A percentile compares a stretch with the other conserved stretches of the same genome.
phyloP scores from a whole-genome alignment of 495 filamentous ascomycete genomes.

The Penicillium turbatum region DNA sequence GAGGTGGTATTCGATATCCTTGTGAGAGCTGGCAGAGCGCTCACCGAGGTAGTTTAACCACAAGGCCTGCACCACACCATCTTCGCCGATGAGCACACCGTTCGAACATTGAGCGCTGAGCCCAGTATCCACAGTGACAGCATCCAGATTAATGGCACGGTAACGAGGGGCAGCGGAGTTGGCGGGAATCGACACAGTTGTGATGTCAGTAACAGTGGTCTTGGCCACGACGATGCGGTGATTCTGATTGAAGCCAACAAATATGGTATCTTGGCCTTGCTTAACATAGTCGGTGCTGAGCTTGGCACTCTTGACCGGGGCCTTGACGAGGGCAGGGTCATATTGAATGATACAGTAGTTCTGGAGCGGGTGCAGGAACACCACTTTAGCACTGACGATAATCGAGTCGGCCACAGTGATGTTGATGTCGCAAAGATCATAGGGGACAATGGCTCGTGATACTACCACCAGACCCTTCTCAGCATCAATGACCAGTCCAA shows the following conservation, averaged over 20 bases:
- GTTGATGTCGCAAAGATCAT: slow-evolving; percentile 92
- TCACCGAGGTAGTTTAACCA: slow-evolving; percentile 98
- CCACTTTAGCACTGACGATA: slow-evolving; percentile 85
- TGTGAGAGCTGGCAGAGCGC: slow-evolving; percentile 66
- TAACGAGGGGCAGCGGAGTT: slow-evolving; percentile 90
- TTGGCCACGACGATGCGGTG: slow-evolving; percentile 88
- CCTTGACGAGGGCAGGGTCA: slow-evolving; percentile 85
- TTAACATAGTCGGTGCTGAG: slow-evolving; percentile 78
- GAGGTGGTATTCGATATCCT: slow-evolving; percentile 96
- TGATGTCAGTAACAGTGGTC: slow-evolving; percentile 94
- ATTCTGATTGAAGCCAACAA: slow-evolving; percentile 96
- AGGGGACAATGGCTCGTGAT: slow-evolving; percentile 88
- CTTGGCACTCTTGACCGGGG: slow-evolving; percentile 83
- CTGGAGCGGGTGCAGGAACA: slow-evolving; percentile 97
- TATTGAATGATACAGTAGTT: slow-evolving; percentile 97
- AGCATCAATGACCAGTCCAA: slow-evolving; percentile 92
- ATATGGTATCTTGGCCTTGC: slow-evolving; percentile 85
- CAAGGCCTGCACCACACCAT: slow-evolving; percentile 87
- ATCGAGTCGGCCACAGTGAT: slow-evolving; percentile 95
- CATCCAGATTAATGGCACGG: slow-evolving; percentile 92
- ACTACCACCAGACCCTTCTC: slow-evolving; percentile 93
- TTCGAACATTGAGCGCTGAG: slow-evolving; percentile 91
- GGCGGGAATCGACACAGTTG: slow-evolving; percentile 92
- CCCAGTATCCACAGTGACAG: slow-evolving; percentile 92
- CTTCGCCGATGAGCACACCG: slow-evolving; percentile 82